These are phyloP conservation scores for Boletellus ananas DNA, from an alignment of 768 basidiomycete genomes.

Conservation along the genomic window DNA sequence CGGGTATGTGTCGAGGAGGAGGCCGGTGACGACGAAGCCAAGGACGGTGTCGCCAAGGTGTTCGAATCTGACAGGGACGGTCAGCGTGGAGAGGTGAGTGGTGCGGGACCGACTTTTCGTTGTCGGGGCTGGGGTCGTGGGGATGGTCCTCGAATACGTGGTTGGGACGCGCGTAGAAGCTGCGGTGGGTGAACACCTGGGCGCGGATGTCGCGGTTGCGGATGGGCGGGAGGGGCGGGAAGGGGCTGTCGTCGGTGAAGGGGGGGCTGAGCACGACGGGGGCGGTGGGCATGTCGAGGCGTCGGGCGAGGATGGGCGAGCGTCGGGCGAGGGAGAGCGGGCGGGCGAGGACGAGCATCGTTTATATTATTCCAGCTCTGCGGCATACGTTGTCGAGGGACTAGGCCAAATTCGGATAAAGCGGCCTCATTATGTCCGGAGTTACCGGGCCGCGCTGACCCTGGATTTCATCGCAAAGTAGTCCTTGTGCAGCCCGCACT, in stretches of 20 bases:
- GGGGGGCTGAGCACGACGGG: constrained; percentile 23
- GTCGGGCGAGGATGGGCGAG: not conserved
- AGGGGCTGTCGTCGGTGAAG: constrained; percentile 27
- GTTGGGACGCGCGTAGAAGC: constrained; percentile 62
- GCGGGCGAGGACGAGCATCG: not conserved
- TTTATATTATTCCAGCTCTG: too few species aligned
- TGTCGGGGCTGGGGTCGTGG: constrained; percentile 73
- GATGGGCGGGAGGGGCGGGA: constrained; percentile 62
- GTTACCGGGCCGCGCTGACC: constrained; percentile 31
- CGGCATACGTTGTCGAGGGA: too few species aligned
- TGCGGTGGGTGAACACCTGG: constrained; percentile 75
- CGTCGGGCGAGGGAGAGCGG: not conserved
- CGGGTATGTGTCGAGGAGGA: constrained; percentile 63
- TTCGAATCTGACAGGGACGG: constrained; percentile 48
- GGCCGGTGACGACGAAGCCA: constrained; percentile 58
- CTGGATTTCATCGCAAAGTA: constrained; percentile 73
- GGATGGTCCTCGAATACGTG: constrained; percentile 74
- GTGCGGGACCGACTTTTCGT: constrained; percentile 59
- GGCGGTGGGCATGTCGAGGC: constrained; percentile 3
- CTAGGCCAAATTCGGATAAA: too few species aligned
- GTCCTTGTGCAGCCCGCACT: constrained; percentile 93
- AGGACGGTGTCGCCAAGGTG: constrained; percentile 77
- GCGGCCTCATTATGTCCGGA: too few species aligned
- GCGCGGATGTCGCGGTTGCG: constrained; percentile 38
- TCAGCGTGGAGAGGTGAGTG: not conserved